Evolutionary conservation across 768 basidiomycete genomes (phyloP).

Genomic region (Pleurotus platypus): DNA sequence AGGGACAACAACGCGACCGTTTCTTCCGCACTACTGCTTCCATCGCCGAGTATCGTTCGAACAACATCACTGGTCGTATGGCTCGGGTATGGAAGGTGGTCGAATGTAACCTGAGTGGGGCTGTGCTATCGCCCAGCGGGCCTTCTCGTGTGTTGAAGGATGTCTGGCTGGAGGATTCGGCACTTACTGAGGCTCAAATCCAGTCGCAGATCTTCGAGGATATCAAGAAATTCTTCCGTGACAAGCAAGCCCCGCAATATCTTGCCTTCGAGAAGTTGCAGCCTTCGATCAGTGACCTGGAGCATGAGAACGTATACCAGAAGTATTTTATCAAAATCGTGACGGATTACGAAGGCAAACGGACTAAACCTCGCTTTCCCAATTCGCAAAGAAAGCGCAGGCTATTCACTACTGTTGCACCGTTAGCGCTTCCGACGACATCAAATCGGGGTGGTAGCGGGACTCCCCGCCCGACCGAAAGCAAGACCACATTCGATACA

Average conservation of each 20-base stretch:
- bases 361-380: background rate
- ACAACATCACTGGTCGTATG: too few relatives aligned
- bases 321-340: background rate
- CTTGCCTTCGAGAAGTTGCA: background rate
- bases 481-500: too few relatives aligned
- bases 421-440: background rate
- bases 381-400: background rate
- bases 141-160: slow-evolving; percentile 14
- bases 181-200: slow-evolving; percentile 12
- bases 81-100: slow-evolving; percentile 4
- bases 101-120: slow-evolving; percentile 4
- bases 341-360: background rate
- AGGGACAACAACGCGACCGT: too few relatives aligned
- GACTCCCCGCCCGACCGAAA: too few relatives aligned
- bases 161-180: slow-evolving; percentile 13
- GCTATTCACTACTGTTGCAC: background rate
- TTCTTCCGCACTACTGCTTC: too few relatives aligned
- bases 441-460: background rate
- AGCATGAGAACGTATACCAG: background rate
- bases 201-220: slow-evolving; percentile 12
- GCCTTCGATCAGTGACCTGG: background rate
- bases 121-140: background rate
- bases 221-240: background rate
- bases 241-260: background rate
- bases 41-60: too few relatives aligned